phyloP scores from a whole-genome alignment of 768 basidiomycete genomes.

The Astraeus odoratus region DNA sequence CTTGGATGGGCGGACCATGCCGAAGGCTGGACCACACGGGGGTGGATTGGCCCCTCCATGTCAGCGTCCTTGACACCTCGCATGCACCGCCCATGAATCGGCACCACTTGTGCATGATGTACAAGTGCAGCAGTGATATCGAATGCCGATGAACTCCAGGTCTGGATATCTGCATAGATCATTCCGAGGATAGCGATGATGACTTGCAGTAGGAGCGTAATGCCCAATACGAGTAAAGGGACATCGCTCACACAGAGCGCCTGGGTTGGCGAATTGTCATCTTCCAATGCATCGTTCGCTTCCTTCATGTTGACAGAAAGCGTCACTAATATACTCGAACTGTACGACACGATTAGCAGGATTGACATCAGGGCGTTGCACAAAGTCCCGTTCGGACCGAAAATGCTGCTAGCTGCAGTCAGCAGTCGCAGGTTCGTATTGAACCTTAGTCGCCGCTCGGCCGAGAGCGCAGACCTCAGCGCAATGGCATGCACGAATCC shows the following conservation, averaged over 20 bases:
- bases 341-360: constrained; percentile 24
- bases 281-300: neutral
- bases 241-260: constrained; percentile 17
- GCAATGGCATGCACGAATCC: constrained; percentile 23
- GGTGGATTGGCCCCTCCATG: constrained; percentile 8
- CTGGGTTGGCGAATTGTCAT: neutral
- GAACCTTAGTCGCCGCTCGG: constrained; percentile 18
- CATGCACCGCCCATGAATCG: constrained; percentile 20
- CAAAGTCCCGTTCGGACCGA: constrained; percentile 18
- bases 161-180: constrained; percentile 16
- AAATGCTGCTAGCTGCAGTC: constrained; percentile 12
- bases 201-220: constrained; percentile 17
- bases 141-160: constrained; percentile 28
- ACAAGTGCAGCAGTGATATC: constrained; percentile 26
- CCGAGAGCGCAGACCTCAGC: constrained; percentile 21
- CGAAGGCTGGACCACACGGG: constrained; percentile 17
- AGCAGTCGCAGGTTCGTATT: constrained; percentile 26
- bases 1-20: constrained; percentile 23
- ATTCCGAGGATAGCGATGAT: constrained; percentile 19
- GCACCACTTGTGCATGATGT: constrained; percentile 17
- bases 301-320: constrained; percentile 9
- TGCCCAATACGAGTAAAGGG: constrained; percentile 23
- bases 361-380: constrained; percentile 19
- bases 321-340: constrained; percentile 19
- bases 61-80: constrained; percentile 8